These are phyloP conservation scores for Pseudogymnoascus verrucosus DNA, from an alignment of 2,329 filamentous ascomycete genomes.

Conservation along the genomic window DNA sequence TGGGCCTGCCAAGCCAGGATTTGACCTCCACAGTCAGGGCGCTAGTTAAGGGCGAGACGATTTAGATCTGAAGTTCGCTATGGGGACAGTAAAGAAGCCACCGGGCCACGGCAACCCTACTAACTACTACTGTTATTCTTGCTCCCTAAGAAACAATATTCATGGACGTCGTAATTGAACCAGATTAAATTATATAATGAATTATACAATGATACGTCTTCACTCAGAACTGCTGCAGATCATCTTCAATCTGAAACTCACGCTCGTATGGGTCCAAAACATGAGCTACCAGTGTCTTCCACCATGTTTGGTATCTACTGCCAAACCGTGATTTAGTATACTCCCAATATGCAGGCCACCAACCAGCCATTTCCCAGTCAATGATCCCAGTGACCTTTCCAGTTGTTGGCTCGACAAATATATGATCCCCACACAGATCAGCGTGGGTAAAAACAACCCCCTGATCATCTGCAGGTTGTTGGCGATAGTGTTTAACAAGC, in stretches of 20 bases:
- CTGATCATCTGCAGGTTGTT: not conserved
- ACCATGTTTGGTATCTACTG: not conserved
- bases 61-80: not conserved
- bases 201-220: not conserved
- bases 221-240: not conserved
- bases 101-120: too few relatives aligned
- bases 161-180: not conserved
- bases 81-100: not conserved
- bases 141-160: not conserved
- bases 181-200: not conserved
- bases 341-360: conserved; percentile 36
- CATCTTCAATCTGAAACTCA: not conserved
- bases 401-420: conserved; percentile 29
- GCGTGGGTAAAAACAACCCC: conserved; percentile 35
- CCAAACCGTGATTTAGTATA: conserved; percentile 14
- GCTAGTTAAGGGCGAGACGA: not conserved
- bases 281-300: not conserved
- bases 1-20: conserved; percentile 13
- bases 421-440: conserved; percentile 37
- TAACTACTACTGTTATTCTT: not conserved
- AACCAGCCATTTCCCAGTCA: conserved; percentile 38
- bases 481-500: not conserved
- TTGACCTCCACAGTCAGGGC: conserved; percentile 10
- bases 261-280: not conserved
- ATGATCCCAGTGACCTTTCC: conserved; percentile 38